Conservation (phyloP, 345 rosid species). For the Populus davidiana region DNA sequence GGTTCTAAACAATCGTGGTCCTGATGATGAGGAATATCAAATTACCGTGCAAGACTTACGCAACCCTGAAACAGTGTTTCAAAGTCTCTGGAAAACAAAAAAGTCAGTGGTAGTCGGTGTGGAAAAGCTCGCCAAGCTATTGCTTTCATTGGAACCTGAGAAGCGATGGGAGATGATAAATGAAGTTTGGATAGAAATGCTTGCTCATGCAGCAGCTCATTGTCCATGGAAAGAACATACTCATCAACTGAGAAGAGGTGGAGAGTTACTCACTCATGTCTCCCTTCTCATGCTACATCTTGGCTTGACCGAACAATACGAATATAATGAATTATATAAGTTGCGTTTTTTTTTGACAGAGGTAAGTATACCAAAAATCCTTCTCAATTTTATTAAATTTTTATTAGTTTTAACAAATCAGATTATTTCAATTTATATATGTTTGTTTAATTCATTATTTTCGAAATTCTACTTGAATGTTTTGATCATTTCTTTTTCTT, state of each 20-base stretch:
- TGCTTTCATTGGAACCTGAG: accelerated
- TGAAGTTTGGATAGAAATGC: constrained; percentile 24
- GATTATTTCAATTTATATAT: no score
- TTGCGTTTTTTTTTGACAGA: neutral
- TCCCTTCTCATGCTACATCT: neutral
- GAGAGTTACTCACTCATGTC: constrained; percentile 29
- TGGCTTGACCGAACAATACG: no score
- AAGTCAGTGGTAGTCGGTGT: no score
- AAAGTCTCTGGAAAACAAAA: accelerated
- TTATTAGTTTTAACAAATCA: no score
- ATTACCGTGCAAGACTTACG: no score
- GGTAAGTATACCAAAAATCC: no score
- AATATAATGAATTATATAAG: neutral
- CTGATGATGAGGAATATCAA: neutral
- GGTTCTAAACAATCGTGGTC: no score
- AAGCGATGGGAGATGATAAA: neutral
- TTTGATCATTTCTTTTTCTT: no score
- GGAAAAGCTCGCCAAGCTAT: neutral
- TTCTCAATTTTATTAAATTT: no score
- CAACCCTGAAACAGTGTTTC: no score
- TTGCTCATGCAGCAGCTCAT: constrained; percentile 15
- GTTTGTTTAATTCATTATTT: no score
- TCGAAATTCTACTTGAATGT: no score
- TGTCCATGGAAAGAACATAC: constrained; percentile 18
- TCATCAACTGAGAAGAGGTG: constrained; percentile 19